Base-by-base conservation (phyloP, 176 grass and related monocot genomes). In the Metroxylon sagu region DNA sequence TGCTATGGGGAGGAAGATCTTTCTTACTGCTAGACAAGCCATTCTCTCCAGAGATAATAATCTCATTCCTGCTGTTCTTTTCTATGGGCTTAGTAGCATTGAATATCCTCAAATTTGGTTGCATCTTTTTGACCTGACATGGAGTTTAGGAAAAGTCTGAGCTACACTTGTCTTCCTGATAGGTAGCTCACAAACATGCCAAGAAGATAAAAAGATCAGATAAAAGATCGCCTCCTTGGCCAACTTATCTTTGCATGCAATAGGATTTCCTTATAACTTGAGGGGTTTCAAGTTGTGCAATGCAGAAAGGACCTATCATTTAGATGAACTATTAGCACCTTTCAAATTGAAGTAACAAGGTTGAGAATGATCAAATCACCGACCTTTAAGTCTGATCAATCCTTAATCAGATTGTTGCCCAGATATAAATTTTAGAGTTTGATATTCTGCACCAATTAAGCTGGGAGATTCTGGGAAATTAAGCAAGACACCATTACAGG, bases 241-340 rank as follows among this genome's bases (percentile, higher is more conserved):
- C 73, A 87, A 66, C 54, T 59, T 57, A 2, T 74, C 86, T 83
- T 90, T 90, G 71, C 82, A 53, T 26, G 77, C 76, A 79, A 90
- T 82, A 77, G 91, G 91, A 77, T 96, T 96, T 77, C 83, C 86
- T 58, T 77, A 80, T 60, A 96, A 62, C 65, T 96, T 96, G 62
- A 96, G 83, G 79, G 85, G 87, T 75, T 79, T 96, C 78, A 96
- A 77, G 59, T 96, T 82, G 56, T 49, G 57, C 49, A 96, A 64
- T 66, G 70, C 71, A 59, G 86, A 86, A 76, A 96, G 77, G 26
- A 90, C 78, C 91, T 96, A 57, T 19, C 29, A 64, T 68, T 14
- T 25, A 83, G 71, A 82, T 49, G 51, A 58, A 74, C 27, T 15
- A 65, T 59, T 59, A 51, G 54, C 39, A 43, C 57, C 16, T 26